Evolutionary conservation across 176 grass and related monocot genomes (phyloP).

Genomic region (Lolium rigidum): DNA sequence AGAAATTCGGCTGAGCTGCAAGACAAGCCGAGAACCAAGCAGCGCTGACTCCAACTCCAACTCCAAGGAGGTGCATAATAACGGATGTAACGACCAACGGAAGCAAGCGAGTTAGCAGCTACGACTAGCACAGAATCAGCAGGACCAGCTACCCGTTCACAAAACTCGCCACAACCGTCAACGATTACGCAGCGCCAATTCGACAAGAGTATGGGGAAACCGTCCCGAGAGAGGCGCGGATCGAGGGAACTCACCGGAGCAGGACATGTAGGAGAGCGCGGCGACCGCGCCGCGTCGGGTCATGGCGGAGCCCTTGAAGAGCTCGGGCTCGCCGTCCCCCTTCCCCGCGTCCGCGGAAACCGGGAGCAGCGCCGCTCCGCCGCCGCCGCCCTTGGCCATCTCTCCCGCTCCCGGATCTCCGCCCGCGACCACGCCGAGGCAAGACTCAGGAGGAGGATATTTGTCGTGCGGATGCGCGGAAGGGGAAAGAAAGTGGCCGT

Average conservation of each 20-base stretch:
- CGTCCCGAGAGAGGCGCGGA: constrained; percentile 3
- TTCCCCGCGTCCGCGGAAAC: constrained; percentile 42
- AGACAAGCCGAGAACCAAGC: constrained; percentile 27
- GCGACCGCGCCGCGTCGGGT: constrained; percentile 72
- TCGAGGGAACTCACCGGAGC: constrained; percentile 63
- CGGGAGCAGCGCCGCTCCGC: constrained; percentile 34
- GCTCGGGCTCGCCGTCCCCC: constrained; percentile 54
- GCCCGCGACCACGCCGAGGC: constrained; percentile 33
- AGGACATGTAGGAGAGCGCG: constrained; percentile 95
- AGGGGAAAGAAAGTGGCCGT: constrained; percentile 14
- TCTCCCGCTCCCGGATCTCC: constrained; percentile 35
- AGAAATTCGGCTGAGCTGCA: not conserved
- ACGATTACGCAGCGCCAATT: not conserved
- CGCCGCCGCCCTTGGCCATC: constrained; percentile 53
- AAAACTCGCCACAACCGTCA: not conserved
- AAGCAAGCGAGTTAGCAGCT: not conserved
- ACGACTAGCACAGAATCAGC: not conserved
- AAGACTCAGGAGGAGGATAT: constrained; percentile 28
- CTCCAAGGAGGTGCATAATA: not conserved
- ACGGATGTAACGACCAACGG: not conserved
- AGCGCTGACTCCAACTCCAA: constrained; percentile 17
- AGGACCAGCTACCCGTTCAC: not conserved
- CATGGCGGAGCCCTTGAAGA: constrained; percentile 91
- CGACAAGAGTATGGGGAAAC: not conserved
- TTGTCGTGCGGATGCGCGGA: constrained; percentile 23